These are phyloP conservation scores for Penicillium capsulatum DNA, from an alignment of 2,329 filamentous ascomycete species.

Conservation along the genomic window DNA sequence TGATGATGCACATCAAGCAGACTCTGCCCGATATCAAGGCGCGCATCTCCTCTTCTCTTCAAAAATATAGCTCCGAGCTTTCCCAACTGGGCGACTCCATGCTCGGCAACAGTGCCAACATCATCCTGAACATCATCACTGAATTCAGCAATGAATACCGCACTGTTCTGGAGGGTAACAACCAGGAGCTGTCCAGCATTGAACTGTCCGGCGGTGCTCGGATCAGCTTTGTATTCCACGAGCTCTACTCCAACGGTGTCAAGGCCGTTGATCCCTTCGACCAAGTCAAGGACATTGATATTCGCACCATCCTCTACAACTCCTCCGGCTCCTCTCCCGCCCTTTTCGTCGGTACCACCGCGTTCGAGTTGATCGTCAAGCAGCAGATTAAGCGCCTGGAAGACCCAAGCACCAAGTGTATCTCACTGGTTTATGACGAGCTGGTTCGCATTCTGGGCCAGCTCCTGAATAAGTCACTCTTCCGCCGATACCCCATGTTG, in stretches of 20 bases:
- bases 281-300: constrained; percentile 94
- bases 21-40: constrained; percentile 98
- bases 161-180: constrained; percentile 93
- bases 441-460: constrained; percentile 91
- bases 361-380: constrained; percentile 98
- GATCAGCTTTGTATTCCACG: constrained; percentile 99
- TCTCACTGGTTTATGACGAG: constrained; percentile 95
- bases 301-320: constrained; percentile 95
- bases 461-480: constrained; percentile 80
- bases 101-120: constrained; percentile 92
- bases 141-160: constrained; percentile 98
- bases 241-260: constrained; percentile 93
- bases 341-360: constrained; percentile 92
- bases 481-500: constrained; percentile 84
- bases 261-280: constrained; percentile 98
- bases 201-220: constrained; percentile 94
- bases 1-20: constrained; percentile 99
- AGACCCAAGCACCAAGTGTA: constrained; percentile 95
- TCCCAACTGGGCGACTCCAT: constrained; percentile 83
- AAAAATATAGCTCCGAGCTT: constrained; percentile 85
- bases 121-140: constrained; percentile 96
- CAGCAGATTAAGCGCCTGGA: constrained; percentile 96
- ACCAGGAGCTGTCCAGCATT: constrained; percentile 87
- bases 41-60: constrained; percentile 85
- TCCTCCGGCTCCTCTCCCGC: constrained; percentile 97